These are phyloP conservation scores for Pogostemon cablin DNA, from an alignment of 257 asterid genomes.

Conservation along the genomic window DNA sequence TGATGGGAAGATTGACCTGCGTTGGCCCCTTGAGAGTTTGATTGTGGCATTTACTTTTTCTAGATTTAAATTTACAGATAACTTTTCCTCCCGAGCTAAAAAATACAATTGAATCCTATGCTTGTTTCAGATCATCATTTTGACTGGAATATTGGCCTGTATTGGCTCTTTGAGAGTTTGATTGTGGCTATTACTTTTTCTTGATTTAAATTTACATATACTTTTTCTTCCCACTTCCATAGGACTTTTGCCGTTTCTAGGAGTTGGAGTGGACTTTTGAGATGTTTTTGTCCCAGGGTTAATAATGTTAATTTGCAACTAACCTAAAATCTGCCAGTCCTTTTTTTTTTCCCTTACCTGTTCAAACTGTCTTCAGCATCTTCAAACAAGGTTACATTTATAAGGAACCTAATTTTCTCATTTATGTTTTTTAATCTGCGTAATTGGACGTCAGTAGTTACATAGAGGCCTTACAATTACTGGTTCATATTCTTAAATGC, in stretches of 20 bases:
- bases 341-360: not conserved
- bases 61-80: too few relatives aligned
- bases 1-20: too few relatives aligned
- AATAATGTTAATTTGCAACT: not conserved
- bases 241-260: not conserved
- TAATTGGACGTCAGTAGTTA: too few relatives aligned
- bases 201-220: not conserved
- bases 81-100: too few relatives aligned
- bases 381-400: not conserved
- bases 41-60: too few relatives aligned
- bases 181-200: not conserved
- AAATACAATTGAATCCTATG: too few relatives aligned
- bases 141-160: not conserved
- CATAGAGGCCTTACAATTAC: too few relatives aligned
- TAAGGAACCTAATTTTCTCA: not conserved
- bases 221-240: not conserved
- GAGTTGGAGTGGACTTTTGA: conserved; percentile 11
- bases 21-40: too few relatives aligned
- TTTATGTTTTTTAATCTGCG: not conserved
- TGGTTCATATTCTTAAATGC: too few relatives aligned
- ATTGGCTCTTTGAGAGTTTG: not conserved
- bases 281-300: not conserved
- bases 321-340: not conserved
- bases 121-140: conserved; percentile 16
- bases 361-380: not conserved